These are phyloP conservation scores for Fragaria nilgerrensis DNA, from an alignment of 306 rosid genomes.

Conservation along the genomic window DNA sequence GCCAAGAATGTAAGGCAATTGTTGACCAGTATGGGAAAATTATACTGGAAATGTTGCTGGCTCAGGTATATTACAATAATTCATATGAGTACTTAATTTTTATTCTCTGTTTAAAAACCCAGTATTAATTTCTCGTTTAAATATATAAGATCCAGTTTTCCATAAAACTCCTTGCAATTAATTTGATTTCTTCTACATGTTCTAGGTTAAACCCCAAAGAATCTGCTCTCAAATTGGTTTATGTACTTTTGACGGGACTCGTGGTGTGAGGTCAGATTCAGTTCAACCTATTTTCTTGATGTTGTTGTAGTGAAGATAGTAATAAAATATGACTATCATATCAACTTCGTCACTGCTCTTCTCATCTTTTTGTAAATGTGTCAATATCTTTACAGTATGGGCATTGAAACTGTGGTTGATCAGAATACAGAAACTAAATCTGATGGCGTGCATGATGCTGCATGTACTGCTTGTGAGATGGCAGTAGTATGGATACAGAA, in stretches of 20 bases:
- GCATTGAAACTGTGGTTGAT: slow-evolving; percentile 46
- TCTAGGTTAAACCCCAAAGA: slow-evolving; percentile 47
- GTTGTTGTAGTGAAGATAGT: neutral
- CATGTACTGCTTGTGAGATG: slow-evolving; percentile 59
- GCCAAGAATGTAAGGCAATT: slow-evolving; percentile 63
- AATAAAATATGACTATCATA: neutral
- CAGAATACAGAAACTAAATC: slow-evolving; percentile 18
- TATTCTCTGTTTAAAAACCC: too few species aligned
- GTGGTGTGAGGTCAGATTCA: slow-evolving; percentile 53
- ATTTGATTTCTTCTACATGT: slow-evolving; percentile 7
- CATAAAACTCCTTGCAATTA: too few species aligned
- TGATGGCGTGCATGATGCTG: slow-evolving; percentile 25
- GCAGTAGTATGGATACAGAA: slow-evolving; percentile 62
- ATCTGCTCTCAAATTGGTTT: slow-evolving; percentile 62
- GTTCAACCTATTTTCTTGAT: slow-evolving; percentile 17
- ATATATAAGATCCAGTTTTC: neutral
- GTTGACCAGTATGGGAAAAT: slow-evolving; percentile 60
- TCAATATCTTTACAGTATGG: slow-evolving; percentile 31
- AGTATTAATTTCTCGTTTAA: too few species aligned
- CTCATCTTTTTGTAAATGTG: slow-evolving; percentile 1
- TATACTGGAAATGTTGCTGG: slow-evolving; percentile 47
- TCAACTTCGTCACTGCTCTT: neutral
- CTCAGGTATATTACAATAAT: slow-evolving; percentile 34
- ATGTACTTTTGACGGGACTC: slow-evolving; percentile 49
- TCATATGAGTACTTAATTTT: neutral